A percentile compares a stretch with the other conserved stretches of the same genome.
phyloP scores from a whole-genome alignment of 1,139 yeast species.

The Saccharomyces uvarum region DNA sequence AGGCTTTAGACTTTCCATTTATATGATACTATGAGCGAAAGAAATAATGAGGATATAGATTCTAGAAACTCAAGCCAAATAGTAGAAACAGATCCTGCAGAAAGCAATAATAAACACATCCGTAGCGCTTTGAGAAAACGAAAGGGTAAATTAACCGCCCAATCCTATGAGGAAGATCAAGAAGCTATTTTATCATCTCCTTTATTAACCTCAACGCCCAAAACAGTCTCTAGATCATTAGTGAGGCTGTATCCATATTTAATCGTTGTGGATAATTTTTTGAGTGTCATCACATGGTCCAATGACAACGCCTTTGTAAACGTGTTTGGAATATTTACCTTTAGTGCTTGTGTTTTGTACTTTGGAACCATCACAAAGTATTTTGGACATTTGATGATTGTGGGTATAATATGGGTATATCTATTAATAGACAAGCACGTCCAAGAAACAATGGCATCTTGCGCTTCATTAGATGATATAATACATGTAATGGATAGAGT shows the following conservation, averaged over 20 bases:
- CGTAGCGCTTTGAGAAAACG: conserved; percentile 27
- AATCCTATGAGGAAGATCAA: conserved; percentile 13
- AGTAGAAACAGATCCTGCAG: background rate
- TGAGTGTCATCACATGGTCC: conserved; percentile 84
- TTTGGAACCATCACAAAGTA: conserved; percentile 67
- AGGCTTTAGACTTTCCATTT: background rate
- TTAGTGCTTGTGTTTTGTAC: conserved; percentile 58
- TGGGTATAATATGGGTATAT: conserved; percentile 58
- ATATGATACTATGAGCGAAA: conserved; percentile 2
- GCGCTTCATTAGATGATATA: conserved; percentile 84
- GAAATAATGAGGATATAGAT: conserved; percentile 1
- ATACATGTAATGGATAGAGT: conserved; percentile 71
- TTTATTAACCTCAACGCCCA: conserved; percentile 75
- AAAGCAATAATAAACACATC: conserved; percentile 5
- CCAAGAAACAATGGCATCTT: conserved; percentile 48
- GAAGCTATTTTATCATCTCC: conserved; percentile 43
- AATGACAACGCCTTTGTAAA: conserved; percentile 76
- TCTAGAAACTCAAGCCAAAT: conserved; percentile 9
- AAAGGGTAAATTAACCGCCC: conserved; percentile 4
- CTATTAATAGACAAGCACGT: conserved; percentile 50
- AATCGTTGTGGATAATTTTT: conserved; percentile 57
- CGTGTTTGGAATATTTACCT: conserved; percentile 50
- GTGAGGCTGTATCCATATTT: conserved; percentile 80
- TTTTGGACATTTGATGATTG: conserved; percentile 73
- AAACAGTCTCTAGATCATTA: conserved; percentile 78